Conservation (phyloP, 2,329 filamentous ascomycete genomes). For the Colletotrichum gloeosporioides region DNA sequence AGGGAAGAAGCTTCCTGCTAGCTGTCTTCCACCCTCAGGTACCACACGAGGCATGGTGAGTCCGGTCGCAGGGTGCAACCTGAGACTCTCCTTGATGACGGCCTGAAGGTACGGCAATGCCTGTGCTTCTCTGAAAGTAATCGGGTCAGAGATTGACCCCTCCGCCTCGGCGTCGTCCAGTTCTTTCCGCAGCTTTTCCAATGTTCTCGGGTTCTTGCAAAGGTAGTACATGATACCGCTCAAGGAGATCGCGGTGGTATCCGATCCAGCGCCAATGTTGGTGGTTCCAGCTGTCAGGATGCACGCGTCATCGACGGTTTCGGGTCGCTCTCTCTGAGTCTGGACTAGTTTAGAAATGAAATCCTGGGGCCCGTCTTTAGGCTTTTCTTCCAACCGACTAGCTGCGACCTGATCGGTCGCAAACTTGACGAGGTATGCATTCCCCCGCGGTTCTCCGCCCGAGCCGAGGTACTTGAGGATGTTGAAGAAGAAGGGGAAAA, state of each 20-base stretch:
- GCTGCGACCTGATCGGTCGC: background rate
- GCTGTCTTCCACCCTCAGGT: constrained; percentile 44
- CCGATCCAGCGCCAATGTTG: constrained; percentile 36
- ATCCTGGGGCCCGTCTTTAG: background rate
- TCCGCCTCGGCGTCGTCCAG: constrained; percentile 31
- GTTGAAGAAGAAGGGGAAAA: constrained; percentile 18
- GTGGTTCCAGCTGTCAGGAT: constrained; percentile 22
- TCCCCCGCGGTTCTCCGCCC: fast-evolving
- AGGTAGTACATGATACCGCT: constrained; percentile 34
- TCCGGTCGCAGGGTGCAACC: constrained; percentile 53
- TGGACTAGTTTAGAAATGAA: background rate
- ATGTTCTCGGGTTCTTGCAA: constrained; percentile 26
- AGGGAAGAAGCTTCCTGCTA: constrained; percentile 38
- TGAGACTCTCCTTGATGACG: constrained; percentile 56
- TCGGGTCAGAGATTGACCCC: background rate
- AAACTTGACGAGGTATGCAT: background rate
- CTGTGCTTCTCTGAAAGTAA: constrained; percentile 32
- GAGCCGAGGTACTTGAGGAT: background rate
- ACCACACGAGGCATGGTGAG: constrained; percentile 54
- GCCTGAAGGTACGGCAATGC: constrained; percentile 53
- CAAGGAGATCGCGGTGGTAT: constrained; percentile 39
- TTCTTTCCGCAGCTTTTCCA: constrained; percentile 41
- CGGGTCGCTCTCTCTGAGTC: constrained; percentile 29
- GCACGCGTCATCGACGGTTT: constrained; percentile 37
- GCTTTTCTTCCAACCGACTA: background rate